Evolutionary conservation across 441 rosid species (phyloP), one percentile per base, ranked within the genome.

Genomic region (Brassica hybrid): DNA sequence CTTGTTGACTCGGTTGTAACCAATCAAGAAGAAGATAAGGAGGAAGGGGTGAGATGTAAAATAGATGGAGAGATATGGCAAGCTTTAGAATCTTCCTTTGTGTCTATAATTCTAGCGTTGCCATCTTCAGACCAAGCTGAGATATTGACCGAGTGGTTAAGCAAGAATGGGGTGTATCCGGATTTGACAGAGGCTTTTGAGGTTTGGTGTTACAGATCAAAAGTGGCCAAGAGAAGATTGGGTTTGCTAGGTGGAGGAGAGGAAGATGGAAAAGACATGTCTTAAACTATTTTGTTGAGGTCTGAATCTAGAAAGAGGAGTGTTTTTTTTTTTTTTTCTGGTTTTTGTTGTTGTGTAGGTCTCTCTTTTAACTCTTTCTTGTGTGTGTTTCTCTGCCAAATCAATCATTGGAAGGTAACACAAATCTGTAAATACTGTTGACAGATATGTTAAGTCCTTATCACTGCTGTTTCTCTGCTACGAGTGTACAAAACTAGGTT

Each of bases 161-260:
- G 79, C 19, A 81, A 73, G 65, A 87, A 82, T 4, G 85, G 88
- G 65, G 79, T 84, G 75, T 91, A 91, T 86, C 97, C 98, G n/a
- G 97, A 95, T 83, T 84, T 95, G 68, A 88, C 95, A 0, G 98
- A 95, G 81, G 99, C 94, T 57, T 93, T 93, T 71, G 96, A 95
- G 81, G 85, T 86, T 56, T 93, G 98, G 98, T 91, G 98, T 83
- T 90, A 84, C 81, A 82, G 97, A 83, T 86, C 98, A 69, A 95
- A 91, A 85, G 90, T 88, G 18, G 96, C 97, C 30, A 87, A 82
- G 87, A 90, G 91, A 79, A 90, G 94, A 73, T 80, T 95, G 59
- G 86, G 88, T 19, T 75, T 80, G 56, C 4, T 82, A 0, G 76
- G 23, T 1, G 81, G 75, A 16, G 77, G n/a, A n/a, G n/a, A 83